Evolutionary conservation across 1,139 yeast genomes (phyloP), one percentile per base, ranked within the genome.

Genomic region (Keqinozyma sinolaborantium): DNA sequence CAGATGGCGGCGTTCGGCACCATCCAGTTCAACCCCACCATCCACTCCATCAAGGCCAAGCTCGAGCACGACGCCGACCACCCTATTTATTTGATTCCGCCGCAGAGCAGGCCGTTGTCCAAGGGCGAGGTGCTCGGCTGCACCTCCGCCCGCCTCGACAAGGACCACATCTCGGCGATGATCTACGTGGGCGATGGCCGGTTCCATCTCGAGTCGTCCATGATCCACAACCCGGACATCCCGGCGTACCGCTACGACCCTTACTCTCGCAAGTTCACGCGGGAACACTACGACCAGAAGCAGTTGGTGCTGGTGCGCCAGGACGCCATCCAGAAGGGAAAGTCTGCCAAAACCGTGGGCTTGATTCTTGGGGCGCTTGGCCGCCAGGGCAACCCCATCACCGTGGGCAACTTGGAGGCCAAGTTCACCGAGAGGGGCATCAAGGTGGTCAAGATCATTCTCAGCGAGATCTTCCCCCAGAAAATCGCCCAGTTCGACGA

Each of bases 101-200:
- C 98, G 0, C 99, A 92, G 53, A 83, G 87, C 8, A 77, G 77
- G 67, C 99, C 99, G 0, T 61, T 92, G 10, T 88, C 97, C 1
- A 88, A 86, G 48, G 98, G 98, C 31, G 99, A 92, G 55, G 95
- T 94, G 0, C 65, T 92, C 16, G 99, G 99, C 0, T 92, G 99
- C 55, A 92, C 98, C 0, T 86, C 97, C 0, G 95, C 95, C 13
- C 64, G 86, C 39, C 60, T 92, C 26, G 79, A 80, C 42, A 66
- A 70, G 23, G 64, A 68, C 3, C 81, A 77, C 26, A 72, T 76
- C 28, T 79, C 79, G 45, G 95, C 92, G 0, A 86, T 90, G 79
- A 73, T 92, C 3, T 92, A 92, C 50, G 71, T 92, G 19, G 99
- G 99, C 21, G 99, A 92, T 56, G 99, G 99, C 8, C 64, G 98